Base-by-base conservation (phyloP, 768 basidiomycete genomes). In the Clavulina sp. region DNA sequence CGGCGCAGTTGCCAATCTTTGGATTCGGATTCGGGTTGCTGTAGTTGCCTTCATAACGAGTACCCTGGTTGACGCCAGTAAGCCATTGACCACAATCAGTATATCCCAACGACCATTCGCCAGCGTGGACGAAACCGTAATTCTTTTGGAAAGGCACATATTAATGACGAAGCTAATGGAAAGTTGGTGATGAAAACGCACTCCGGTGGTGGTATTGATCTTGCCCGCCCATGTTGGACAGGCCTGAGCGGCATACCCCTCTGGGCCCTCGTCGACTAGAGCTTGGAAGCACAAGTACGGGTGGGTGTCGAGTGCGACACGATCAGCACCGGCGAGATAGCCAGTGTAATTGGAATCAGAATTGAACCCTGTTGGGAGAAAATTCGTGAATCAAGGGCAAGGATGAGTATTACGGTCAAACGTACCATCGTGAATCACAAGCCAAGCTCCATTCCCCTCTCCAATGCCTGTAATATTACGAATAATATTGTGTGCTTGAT, bases 401-500 rank as follows among this genome's bases (percentile, higher is more conserved):
- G 67, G 65, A 84, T 16, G 1, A 13, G 16, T 13, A 46, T 28
- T 16, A 46, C 9, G 13, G 26, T 16, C 9, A 46, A 46, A 46
- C 43, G 13, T 84, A 47, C 72, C 77, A 56, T 82, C 78, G 60
- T 82, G 80, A 41, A 83, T 62, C 23, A 65, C 61, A 51, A 85
- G 74, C 63, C 69, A 76, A 4, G 73, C 69, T 6, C 73, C 62
- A 64, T 78, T 55, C n/a, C 81, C 82, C 51, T 68, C 74, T 1
- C 87, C 87, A 41, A 71, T 60, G 19, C 86, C 86, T 32, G 81
- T 84, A 57, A 87, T 80, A 19, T 65, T 64, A 36, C 84, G 77
- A 51, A 88, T 75, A 66, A 77, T 75, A 34, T 75, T 58, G 59
- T 70, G 64, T 0, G 66, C 66, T 38, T 68, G 61, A 16, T 62